Base-by-base conservation (phyloP, 2,329 filamentous ascomycete genomes). In the Dactylella cylindrospora region DNA sequence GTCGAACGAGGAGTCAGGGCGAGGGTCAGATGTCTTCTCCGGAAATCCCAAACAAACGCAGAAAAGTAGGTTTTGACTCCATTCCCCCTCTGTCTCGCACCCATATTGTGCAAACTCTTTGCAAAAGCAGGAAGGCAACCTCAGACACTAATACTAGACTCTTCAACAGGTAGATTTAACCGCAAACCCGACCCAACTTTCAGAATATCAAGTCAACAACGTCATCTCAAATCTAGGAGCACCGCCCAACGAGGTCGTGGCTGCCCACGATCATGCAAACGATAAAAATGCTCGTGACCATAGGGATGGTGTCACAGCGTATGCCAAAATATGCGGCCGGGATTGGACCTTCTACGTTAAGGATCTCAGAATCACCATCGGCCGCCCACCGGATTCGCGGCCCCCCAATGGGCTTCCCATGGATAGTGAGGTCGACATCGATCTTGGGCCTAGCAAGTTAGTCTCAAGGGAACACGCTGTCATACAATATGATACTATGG, bases 271-370 rank as follows among this genome's bases (percentile, higher is more conserved):
- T 51, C 80, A 85, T 67, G 75, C 82, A 51, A 86, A 86, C 70
- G 74, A 78, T 36, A 80, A 83, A 50, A 82, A 85, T 70, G 80
- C 83, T 68, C 76, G 77, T 50, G 79, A 81, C 49, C 70, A 68
- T 64, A 77, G 77, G 32, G 79, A 83, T 32, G 81, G 81, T 15
- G 82, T 86, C 64, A 79, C 83, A 69, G 88, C 88, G 28, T 93
- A 88, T 72, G 88, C 87, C 52, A 91, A 91, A 75, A 84, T 93
- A 62, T 83, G 86, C 15, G 88, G 86, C 12, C 81, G 83, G 66
- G 85, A 88, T 70, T 93, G 88, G 88, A 90, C 87, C 7, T 93
- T 85, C 73, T 91, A 89, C 70, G 83, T 91, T 61, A 86, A 84
- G 64, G 83, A 84, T 65, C 78, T 88, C n/a, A 78, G 79, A 47